These are phyloP conservation scores for Rhizopogon sp. DNA, from an alignment of 768 basidiomycete species.

Conservation along the genomic window DNA sequence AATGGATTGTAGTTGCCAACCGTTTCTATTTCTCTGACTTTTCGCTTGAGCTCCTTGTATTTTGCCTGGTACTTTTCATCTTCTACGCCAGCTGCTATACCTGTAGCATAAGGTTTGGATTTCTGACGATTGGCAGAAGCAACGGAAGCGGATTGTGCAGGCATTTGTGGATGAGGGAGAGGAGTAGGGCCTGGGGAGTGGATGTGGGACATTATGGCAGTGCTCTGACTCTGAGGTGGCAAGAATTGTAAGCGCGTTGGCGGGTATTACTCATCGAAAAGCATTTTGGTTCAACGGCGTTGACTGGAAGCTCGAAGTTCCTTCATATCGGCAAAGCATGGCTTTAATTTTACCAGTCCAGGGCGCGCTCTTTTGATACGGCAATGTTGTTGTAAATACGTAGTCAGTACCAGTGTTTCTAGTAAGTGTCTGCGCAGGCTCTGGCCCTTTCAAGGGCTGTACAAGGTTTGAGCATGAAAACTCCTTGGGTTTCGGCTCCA, in stretches of 20 bases:
- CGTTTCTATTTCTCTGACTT: constrained; percentile 81
- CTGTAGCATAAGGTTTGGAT: constrained; percentile 44
- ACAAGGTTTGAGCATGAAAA: background rate
- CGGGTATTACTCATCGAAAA: constrained; percentile 24
- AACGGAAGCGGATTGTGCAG: constrained; percentile 22
- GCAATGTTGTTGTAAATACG: background rate
- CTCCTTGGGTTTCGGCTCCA: background rate
- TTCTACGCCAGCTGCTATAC: constrained; percentile 75
- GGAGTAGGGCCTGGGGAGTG: constrained; percentile 49
- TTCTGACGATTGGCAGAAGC: constrained; percentile 39
- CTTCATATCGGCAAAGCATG: background rate
- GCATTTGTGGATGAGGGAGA: constrained; percentile 35
- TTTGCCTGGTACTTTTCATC: constrained; percentile 85
- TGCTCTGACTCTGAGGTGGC: constrained; percentile 21
- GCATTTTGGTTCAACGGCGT: constrained; percentile 15
- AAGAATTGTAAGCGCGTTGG: constrained; percentile 27
- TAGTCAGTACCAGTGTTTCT: background rate
- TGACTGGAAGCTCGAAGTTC: constrained; percentile 6
- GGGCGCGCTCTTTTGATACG: background rate
- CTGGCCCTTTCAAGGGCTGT: background rate
- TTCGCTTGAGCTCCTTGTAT: constrained; percentile 84
- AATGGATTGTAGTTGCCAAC: constrained; percentile 34
- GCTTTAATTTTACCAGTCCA: background rate
- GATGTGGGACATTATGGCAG: constrained; percentile 63
- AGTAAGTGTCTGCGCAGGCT: too few relatives aligned